Conservation (phyloP, 192 early-diverging fungal species). For the Podochytrium sp. region DNA sequence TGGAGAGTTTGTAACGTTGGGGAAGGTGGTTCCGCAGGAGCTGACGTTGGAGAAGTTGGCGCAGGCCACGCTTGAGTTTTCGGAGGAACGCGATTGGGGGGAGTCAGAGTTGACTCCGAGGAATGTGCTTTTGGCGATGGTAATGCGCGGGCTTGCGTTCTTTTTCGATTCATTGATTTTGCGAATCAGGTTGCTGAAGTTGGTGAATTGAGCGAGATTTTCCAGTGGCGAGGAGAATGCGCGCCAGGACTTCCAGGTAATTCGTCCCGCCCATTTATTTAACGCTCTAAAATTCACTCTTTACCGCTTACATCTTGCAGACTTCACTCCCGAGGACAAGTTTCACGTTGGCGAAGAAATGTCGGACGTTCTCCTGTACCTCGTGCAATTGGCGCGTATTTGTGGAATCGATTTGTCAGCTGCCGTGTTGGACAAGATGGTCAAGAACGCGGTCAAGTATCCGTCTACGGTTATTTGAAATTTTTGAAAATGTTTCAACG, state of each 20-base stretch:
- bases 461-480: background rate
- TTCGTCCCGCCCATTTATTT: too few relatives aligned
- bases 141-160: too few relatives aligned
- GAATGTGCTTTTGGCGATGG: background rate
- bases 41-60: background rate
- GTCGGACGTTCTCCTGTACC: background rate
- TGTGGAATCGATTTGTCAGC: background rate
- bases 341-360: constrained; percentile 10
- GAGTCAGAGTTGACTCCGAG: background rate
- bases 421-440: constrained; percentile 1
- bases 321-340: background rate
- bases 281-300: too few relatives aligned
- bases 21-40: background rate
- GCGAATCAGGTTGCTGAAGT: constrained; percentile 1
- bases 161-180: background rate
- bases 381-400: background rate
- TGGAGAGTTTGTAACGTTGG: too few relatives aligned
- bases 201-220: constrained; percentile 2
- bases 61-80: background rate
- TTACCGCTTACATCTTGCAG: background rate
- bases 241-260: background rate
- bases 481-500: too few relatives aligned
- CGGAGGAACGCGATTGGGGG: background rate
- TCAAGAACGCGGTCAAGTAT: background rate
- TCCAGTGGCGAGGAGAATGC: constrained; percentile 1